These are phyloP conservation scores for Leucocoprinus birnbaumii DNA, from an alignment of 768 basidiomycete genomes.

Conservation along the genomic window DNA sequence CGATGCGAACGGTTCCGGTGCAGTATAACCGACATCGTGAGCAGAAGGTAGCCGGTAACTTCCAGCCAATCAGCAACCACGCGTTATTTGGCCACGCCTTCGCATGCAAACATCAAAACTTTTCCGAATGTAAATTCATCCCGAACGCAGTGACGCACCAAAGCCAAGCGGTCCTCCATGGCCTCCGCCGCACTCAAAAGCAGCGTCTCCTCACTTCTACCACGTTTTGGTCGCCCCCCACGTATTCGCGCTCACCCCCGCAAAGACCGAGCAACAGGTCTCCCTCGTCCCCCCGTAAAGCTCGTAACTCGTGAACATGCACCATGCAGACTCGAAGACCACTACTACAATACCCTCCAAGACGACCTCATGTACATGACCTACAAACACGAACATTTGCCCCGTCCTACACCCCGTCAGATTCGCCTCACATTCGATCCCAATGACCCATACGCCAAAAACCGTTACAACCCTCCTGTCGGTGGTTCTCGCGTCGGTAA, in stretches of 20 bases:
- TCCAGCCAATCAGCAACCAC: not conserved
- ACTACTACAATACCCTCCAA: constrained; percentile 80
- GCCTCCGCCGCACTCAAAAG: not conserved
- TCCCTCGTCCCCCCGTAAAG: constrained; percentile 72
- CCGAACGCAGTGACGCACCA: not conserved
- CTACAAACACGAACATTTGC: constrained; percentile 68
- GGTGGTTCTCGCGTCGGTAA: constrained; percentile 70
- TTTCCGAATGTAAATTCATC: not conserved
- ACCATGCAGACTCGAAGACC: constrained; percentile 71
- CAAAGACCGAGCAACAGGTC: constrained; percentile 45
- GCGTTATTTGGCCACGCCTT: constrained; percentile 5
- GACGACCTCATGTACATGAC: constrained; percentile 95
- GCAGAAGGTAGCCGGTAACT: too few relatives aligned
- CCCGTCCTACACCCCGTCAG: constrained; percentile 49
- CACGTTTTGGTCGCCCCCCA: constrained; percentile 53
- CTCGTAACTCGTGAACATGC: constrained; percentile 68
- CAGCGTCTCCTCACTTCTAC: not conserved
- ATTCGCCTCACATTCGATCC: constrained; percentile 74
- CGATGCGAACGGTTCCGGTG: too few relatives aligned
- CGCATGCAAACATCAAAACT: constrained; percentile 5
- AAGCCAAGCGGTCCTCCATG: not conserved
- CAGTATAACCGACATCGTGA: too few relatives aligned
- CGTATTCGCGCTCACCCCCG: constrained; percentile 40
- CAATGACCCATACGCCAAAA: constrained; percentile 76
- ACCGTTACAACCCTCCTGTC: constrained; percentile 71